Evolutionary conservation across 2,329 filamentous ascomycete species (phyloP), one percentile per base, ranked within the genome.

Genomic region (Apiospora koreana): DNA sequence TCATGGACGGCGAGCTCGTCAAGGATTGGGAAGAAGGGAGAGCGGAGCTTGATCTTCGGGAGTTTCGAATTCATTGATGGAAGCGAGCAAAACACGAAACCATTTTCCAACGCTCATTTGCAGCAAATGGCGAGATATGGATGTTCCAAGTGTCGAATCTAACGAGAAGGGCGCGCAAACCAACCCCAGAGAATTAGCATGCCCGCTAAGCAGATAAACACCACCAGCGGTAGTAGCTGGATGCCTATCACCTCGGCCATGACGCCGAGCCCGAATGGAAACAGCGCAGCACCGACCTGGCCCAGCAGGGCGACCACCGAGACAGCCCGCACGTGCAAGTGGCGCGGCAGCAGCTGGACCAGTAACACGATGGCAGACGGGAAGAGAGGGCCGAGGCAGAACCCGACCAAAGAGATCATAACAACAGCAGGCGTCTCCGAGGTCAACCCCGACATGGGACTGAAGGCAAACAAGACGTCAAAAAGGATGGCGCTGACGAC

Each of bases 251-350:
- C 73, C 18, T 84, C 75, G 2, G 82, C 78, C 10, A 83, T 71
- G 5, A 81, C 80, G 0, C 83, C 83, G n/a, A 85, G 80, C 3
- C 75, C 78, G 69, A 85, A 83, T 0, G 84, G 84, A 0, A 85
- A 72, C 23, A 83, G 65, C 0, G 82, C 83, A 5, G 80, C 83
- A 1, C 84, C 84, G 10, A 84, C 73, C 71, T 85, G 82, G 1
- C 84, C 84, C 1, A 85, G 71, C 3, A 82, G 80, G 1, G 82
- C 80, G 1, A 83, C 83, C 41, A 84, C 83, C 0, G 82, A 82
- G 6, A 86, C 82, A 2, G 81, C 83, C 2, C 75, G 75, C 18
- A 86, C 79, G 46, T 85, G 83, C 2, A 84, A 48, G n/a, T 81
- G 77, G 16, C 71, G 73, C 12, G 82, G 82, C 6, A 85, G 72